phyloP scores from a whole-genome alignment of 2,329 filamentous ascomycete genomes.

The Colletotrichum musicola region DNA sequence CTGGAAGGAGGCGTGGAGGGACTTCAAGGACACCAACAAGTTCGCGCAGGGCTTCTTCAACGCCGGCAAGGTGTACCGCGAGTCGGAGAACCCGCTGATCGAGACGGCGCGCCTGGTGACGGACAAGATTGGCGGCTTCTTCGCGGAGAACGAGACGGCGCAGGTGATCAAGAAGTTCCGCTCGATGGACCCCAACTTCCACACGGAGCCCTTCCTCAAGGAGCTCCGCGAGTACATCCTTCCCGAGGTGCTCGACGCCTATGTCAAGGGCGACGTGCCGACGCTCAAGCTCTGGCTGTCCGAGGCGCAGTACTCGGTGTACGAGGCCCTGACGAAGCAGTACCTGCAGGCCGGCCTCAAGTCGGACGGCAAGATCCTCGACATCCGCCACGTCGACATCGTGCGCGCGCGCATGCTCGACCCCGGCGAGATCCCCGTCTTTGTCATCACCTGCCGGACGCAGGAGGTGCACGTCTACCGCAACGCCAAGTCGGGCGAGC shows the following conservation, averaged over 20 bases:
- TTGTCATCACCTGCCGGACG: constrained; percentile 95
- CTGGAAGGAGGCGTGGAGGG: constrained; percentile 98
- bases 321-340: constrained; percentile 96
- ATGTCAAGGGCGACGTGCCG: constrained; percentile 94
- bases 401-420: constrained; percentile 84
- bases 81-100: constrained; percentile 97
- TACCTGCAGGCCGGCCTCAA: constrained; percentile 94
- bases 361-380: constrained; percentile 93
- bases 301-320: constrained; percentile 95
- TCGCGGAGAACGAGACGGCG: constrained; percentile 98
- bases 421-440: constrained; percentile 90
- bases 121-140: constrained; percentile 93
- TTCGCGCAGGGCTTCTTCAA: constrained; percentile 89
- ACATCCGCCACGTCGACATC: constrained; percentile 95
- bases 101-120: constrained; percentile 94
- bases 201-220: constrained; percentile 92
- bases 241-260: constrained; percentile 96
- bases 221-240: constrained; percentile 98
- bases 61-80: constrained; percentile 89
- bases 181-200: constrained; percentile 94
- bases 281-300: constrained; percentile 95
- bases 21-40: constrained; percentile 91
- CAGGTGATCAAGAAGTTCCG: constrained; percentile 98
- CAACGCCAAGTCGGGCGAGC: constrained; percentile 88
- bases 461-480: constrained; percentile 98